A percentile compares a stretch with the other conserved stretches of the same genome.
These are phyloP conservation scores for Middelhovenomyces tepae DNA, from an alignment of 805 yeast genomes.

Conservation along the genomic window DNA sequence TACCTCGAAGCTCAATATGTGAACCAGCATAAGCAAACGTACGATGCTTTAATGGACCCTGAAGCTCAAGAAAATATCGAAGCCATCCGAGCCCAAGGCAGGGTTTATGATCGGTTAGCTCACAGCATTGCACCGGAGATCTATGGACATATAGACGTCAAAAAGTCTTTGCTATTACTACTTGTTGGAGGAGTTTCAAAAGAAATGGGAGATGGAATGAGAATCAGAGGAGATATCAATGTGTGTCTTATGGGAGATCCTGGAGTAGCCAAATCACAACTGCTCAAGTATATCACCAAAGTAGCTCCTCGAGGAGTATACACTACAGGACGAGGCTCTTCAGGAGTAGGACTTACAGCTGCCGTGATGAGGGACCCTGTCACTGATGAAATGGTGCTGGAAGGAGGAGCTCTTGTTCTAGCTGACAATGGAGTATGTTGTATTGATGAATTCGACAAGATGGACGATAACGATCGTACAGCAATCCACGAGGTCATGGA, in stretches of 20 bases:
- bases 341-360: conserved; percentile 98
- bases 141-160: conserved; percentile 87
- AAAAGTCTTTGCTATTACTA: conserved; percentile 76
- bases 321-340: conserved; percentile 97
- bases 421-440: conserved; percentile 98
- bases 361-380: conserved; percentile 98
- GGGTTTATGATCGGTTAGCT: conserved; percentile 72
- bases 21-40: conserved; percentile 81
- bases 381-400: conserved; percentile 97
- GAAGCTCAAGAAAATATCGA: conserved; percentile 49
- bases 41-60: conserved; percentile 51
- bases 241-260: conserved; percentile 98
- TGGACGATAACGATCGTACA: conserved; percentile 95
- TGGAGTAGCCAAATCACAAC: conserved; percentile 97
- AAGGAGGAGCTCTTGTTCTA: conserved; percentile 94
- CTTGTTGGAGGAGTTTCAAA: conserved; percentile 95
- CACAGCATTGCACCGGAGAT: conserved; percentile 95
- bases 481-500: conserved; percentile 99
- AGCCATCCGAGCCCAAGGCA: conserved; percentile 49
- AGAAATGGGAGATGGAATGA: conserved; percentile 92
- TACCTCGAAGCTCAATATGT: conserved; percentile 82
- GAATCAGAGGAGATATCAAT: conserved; percentile 94
- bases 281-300: conserved; percentile 80
- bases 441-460: conserved; percentile 97
- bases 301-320: conserved; percentile 95